phyloP scores from a whole-genome alignment of 768 basidiomycete species.

The Epithele typhae region DNA sequence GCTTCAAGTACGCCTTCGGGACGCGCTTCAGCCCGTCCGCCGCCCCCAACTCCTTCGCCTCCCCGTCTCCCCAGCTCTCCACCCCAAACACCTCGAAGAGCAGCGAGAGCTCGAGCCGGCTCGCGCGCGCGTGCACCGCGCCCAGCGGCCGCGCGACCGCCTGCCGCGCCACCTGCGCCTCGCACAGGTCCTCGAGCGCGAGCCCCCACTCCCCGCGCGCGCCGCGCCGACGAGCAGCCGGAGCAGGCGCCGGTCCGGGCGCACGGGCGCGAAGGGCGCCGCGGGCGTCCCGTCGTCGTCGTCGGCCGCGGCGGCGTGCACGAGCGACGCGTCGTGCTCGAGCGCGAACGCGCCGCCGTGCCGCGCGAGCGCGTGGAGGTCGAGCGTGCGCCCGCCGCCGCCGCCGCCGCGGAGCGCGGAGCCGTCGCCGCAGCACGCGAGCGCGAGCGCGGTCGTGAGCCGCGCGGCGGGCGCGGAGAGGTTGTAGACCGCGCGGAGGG shows the following conservation, averaged over 20 bases:
- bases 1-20: conserved; percentile 15
- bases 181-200: conserved; percentile 44
- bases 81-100: conserved; percentile 24
- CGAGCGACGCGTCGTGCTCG: conserved; percentile 64
- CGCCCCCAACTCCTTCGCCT: too few relatives aligned
- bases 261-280: too few relatives aligned
- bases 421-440: conserved; percentile 22
- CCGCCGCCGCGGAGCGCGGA: conserved; percentile 55
- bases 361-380: conserved; percentile 49
- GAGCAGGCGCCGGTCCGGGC: too few relatives aligned
- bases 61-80: neutral
- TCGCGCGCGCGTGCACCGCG: conserved; percentile 45
- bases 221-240: conserved; percentile 26
- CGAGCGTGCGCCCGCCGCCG: conserved; percentile 55
- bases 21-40: conserved; percentile 1
- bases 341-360: conserved; percentile 46
- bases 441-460: conserved; percentile 17
- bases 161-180: conserved; percentile 44
- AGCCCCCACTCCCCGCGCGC: conserved; percentile 19
- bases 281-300: too few relatives aligned
- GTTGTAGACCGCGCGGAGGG: conserved; percentile 19
- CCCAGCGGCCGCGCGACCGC: conserved; percentile 32
- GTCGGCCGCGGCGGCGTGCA: too few relatives aligned
- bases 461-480: conserved; percentile 21
- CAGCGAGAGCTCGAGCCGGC: conserved; percentile 54